Evolutionary conservation across 108 stramenopile species (phyloP).

Genomic region (Aurantiochytrium sp.): DNA sequence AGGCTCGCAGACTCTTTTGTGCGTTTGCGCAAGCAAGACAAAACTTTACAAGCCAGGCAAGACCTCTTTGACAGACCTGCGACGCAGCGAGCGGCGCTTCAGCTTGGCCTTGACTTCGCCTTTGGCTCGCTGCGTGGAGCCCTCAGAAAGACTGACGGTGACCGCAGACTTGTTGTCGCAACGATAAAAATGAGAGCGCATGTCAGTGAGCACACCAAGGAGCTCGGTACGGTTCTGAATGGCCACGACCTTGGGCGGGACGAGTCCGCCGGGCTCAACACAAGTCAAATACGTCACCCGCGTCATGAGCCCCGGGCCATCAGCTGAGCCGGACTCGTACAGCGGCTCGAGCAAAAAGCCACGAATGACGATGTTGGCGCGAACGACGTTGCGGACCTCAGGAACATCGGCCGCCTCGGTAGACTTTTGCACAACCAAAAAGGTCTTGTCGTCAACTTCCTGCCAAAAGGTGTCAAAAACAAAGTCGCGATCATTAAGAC

Average conservation of each 20-base stretch:
- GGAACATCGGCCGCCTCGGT: not conserved
- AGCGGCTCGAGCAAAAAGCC: not conserved
- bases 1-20: too few species aligned
- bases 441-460: not conserved
- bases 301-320: not conserved
- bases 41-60: not conserved
- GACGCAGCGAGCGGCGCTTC: not conserved
- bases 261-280: not conserved
- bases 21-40: too few species aligned
- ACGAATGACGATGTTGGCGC: constrained; percentile 9
- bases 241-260: not conserved
- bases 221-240: not conserved
- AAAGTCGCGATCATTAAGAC: not conserved
- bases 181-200: not conserved
- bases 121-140: not conserved
- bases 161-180: not conserved
- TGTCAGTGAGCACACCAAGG: not conserved
- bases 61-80: not conserved
- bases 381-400: not conserved
- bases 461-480: not conserved
- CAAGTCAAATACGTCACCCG: constrained; percentile 2
- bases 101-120: not conserved
- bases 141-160: not conserved
- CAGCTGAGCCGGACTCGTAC: not conserved
- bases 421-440: not conserved